phyloP scores from a whole-genome alignment of 306 rosid species.

The Ormosia emarginata region DNA sequence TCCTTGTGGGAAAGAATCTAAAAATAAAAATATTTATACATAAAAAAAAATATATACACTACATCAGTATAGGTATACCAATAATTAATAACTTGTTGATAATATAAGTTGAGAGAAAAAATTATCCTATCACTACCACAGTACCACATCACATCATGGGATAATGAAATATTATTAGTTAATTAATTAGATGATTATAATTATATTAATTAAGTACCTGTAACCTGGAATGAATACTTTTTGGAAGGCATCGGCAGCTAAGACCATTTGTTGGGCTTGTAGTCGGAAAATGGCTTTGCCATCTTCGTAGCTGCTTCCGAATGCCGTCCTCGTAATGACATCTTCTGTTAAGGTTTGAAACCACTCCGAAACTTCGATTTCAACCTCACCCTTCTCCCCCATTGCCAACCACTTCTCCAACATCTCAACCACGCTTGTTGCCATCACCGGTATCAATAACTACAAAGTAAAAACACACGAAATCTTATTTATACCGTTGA shows the following conservation, averaged over 20 bases:
- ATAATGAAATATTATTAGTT: background rate
- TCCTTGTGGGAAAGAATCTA: conserved; percentile 79
- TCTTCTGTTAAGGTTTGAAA: conserved; percentile 81
- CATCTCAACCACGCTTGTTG: conserved; percentile 69
- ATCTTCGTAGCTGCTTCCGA: conserved; percentile 88
- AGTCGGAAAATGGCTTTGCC: conserved; percentile 78
- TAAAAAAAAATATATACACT: background rate
- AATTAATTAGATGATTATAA: background rate
- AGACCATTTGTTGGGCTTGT: conserved; percentile 76
- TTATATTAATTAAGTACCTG: conserved; percentile 39
- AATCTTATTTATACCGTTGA: background rate
- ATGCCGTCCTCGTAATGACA: conserved; percentile 69
- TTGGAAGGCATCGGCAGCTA: conserved; percentile 85
- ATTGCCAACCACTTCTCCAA: conserved; percentile 65
- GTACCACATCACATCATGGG: background rate
- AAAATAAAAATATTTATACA: background rate
- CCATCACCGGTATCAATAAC: conserved; percentile 86
- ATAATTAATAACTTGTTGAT: background rate
- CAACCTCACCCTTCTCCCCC: conserved; percentile 66
- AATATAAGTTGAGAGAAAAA: background rate
- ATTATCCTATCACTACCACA: background rate
- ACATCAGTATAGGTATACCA: background rate
- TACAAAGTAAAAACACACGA: conserved; percentile 9
- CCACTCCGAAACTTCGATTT: conserved; percentile 82
- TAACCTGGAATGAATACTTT: conserved; percentile 93